Base-by-base conservation (phyloP, 257 asterid genomes). In the Verbascum thapsus region DNA sequence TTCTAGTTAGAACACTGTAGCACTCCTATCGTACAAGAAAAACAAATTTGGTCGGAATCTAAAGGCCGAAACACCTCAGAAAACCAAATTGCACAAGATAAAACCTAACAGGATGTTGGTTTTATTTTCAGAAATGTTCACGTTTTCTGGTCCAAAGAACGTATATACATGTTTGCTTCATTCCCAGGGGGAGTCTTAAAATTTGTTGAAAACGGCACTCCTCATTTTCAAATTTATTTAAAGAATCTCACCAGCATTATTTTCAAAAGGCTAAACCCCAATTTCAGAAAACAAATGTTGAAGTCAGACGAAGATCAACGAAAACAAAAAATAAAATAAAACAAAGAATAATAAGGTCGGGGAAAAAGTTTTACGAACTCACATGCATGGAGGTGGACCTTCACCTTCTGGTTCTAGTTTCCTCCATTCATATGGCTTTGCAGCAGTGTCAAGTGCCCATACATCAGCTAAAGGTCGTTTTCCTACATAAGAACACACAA, bases 391-490 rank as follows among this genome's bases (percentile, higher is more conserved):
- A 75, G 96, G 96, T 41, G 96, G 98, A 51, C 96, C 95, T 77
- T 92, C 99, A 57, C 99, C 99, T 82, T 92, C 99, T 34, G 99
- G 99, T 72, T 92, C 99, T 73, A 92, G 71, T 74, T 92, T 92
- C 74, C 96, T 81, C 99, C 97, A 92, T 76, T 92, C 99, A 72
- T 92, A 92, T 35, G 99, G 99, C 84, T 92, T 92, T 53, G 99
- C 99, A 73, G 99, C 99, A 67, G 99, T 92, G 80, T 92, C 99
- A 67, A 92, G 75, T 13, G 99, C 99, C 99, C 99, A 92, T n/a
- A 92, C 97, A 82, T 88, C 98, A 69, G 96, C 95, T 72, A 91
- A 76, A 68, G 98, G 90, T 16, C 96, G 86, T 68, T 90, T 90
- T 58, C 98, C 98, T 90, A 65, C 39, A 65, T n/a, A 69, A 78